phyloP scores from a whole-genome alignment of 495 filamentous ascomycete species.

The Daldinia caldariorum region DNA sequence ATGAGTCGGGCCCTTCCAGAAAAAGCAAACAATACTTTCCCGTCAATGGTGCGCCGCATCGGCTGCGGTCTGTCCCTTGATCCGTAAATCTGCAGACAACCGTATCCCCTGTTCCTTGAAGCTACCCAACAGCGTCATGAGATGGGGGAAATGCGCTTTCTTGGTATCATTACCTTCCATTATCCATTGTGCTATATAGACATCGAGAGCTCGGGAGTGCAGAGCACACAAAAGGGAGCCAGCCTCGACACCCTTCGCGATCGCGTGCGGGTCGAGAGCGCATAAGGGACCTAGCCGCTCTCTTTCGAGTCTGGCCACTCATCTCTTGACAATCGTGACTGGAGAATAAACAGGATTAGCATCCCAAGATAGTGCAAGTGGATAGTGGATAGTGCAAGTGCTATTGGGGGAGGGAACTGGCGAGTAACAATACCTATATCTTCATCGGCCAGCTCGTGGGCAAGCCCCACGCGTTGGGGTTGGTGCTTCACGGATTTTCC shows the following conservation, averaged over 20 bases:
- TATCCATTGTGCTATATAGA: constrained; percentile 25
- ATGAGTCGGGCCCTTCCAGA: constrained; percentile 29
- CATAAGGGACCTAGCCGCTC: constrained; percentile 30
- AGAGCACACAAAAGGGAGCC: constrained; percentile 21
- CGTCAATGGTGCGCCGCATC: constrained; percentile 48
- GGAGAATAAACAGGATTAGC: constrained; percentile 45
- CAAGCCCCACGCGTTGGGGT: constrained; percentile 91
- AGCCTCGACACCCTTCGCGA: constrained; percentile 23
- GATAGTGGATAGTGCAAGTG: background rate
- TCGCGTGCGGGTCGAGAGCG: constrained; percentile 22
- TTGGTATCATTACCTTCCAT: constrained; percentile 27
- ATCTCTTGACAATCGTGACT: constrained; percentile 97
- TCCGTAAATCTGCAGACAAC: constrained; percentile 49
- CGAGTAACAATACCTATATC: constrained; percentile 78
- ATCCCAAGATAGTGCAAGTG: constrained; percentile 19
- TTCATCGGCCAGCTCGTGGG: constrained; percentile 93
- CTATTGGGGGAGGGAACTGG: constrained; percentile 16
- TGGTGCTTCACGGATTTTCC: constrained; percentile 98
- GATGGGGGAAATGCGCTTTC: constrained; percentile 27
- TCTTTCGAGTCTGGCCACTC: constrained; percentile 51
- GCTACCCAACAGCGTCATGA: constrained; percentile 45
- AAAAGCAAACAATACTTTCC: constrained; percentile 44
- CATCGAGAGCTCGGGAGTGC: constrained; percentile 32
- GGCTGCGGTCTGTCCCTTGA: constrained; percentile 48
- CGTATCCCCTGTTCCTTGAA: constrained; percentile 44